Evolutionary conservation across 345 rosid genomes (phyloP).

Genomic region (Atalantia buxifolia): DNA sequence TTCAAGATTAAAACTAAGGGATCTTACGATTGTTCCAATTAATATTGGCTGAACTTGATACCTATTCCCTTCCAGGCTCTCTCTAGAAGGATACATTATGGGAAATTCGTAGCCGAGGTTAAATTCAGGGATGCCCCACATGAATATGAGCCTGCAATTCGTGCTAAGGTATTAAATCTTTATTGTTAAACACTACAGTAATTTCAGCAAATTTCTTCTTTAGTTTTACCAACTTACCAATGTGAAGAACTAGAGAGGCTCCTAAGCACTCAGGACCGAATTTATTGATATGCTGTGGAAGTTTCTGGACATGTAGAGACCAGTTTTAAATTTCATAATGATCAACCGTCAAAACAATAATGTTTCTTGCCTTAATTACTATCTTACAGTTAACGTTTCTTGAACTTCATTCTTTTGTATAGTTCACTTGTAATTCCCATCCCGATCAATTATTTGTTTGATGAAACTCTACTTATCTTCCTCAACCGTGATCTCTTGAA

Average conservation of each 20-base stretch:
- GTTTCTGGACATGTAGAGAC: neutral
- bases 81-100: conserved; percentile 85
- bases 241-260: neutral
- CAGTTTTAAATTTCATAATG: neutral
- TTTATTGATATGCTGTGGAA: neutral
- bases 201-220: neutral
- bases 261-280: neutral
- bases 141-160: conserved; percentile 71
- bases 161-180: conserved; percentile 48
- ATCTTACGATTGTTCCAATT: neutral
- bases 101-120: conserved; percentile 86
- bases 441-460: neutral
- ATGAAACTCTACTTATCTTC: neutral
- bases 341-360: neutral
- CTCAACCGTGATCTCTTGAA: neutral
- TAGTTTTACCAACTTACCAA: neutral
- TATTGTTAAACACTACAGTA: neutral
- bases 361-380: neutral
- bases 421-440: neutral
- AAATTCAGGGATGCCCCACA: conserved; percentile 66
- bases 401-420: neutral
- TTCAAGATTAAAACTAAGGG: neutral
- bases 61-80: conserved; percentile 48
- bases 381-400: neutral
- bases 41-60: neutral